phyloP scores from a whole-genome alignment of 1,139 yeast genomes.

The Suhomyces anneliseae region DNA sequence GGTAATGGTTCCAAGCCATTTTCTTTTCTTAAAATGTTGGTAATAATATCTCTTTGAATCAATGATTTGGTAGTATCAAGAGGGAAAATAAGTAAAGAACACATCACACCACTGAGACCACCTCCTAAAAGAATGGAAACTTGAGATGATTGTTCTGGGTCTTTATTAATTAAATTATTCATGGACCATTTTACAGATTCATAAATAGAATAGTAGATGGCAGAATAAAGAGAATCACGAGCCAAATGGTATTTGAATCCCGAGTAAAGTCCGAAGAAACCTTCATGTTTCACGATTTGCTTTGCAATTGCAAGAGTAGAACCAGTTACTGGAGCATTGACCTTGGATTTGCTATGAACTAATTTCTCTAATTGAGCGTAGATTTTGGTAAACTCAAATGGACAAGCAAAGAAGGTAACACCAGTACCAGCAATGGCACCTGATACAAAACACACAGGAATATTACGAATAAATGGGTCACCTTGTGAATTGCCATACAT shows the following conservation, averaged over 20 bases:
- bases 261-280: slow-evolving; percentile 64
- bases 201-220: slow-evolving; percentile 71
- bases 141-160: slow-evolving; percentile 32
- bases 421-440: slow-evolving; percentile 69
- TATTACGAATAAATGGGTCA: slow-evolving; percentile 44
- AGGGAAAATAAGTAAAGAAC: slow-evolving; percentile 78
- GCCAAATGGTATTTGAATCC: slow-evolving; percentile 68
- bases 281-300: slow-evolving; percentile 57
- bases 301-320: slow-evolving; percentile 42
- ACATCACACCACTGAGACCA: slow-evolving; percentile 72
- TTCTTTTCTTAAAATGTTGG: slow-evolving; percentile 56
- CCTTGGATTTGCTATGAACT: slow-evolving; percentile 31
- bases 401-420: slow-evolving; percentile 72
- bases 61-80: slow-evolving; percentile 76
- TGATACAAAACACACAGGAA: slow-evolving; percentile 66
- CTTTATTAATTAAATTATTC: slow-evolving; percentile 32
- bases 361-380: slow-evolving; percentile 70
- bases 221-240: slow-evolving; percentile 72
- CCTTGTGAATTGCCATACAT: slow-evolving; percentile 21
- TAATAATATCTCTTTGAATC: slow-evolving; percentile 70
- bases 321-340: slow-evolving; percentile 15
- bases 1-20: slow-evolving; percentile 44
- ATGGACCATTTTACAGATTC: slow-evolving; percentile 63
- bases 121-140: slow-evolving; percentile 58
- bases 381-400: slow-evolving; percentile 81